Base-by-base conservation (phyloP, 2,329 filamentous ascomycete species). In the Aspergillus pseudoglaucus region DNA sequence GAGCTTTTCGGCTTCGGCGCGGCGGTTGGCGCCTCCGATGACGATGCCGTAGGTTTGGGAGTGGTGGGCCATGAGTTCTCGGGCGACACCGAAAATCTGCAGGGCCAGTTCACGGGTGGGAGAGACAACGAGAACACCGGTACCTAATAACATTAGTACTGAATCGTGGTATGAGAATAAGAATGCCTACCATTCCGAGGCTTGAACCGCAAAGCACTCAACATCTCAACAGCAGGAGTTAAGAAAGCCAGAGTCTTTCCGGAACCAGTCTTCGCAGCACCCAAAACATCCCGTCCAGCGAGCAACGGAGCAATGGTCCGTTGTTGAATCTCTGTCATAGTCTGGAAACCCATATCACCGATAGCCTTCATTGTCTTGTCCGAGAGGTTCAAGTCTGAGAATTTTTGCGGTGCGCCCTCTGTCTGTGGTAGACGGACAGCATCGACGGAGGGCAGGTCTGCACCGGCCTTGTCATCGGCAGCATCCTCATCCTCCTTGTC, bases 171-270 rank as follows among this genome's bases (percentile, higher is more conserved):
- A 8, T 49, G 25, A 33, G 14, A 25, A 10, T 14, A 43, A 35
- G 9, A 41, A 42, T 6, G 45, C 60, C 53, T 67, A 61, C 79
- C 91, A 68, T 96, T 96, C 63, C 91, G 79, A 17, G 90, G 91
- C 76, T 97, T 97, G 79, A 96, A 97, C 53, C 86, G 82, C 59
- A 98, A 78, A 14, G 90, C 84, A 64, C 84, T 84, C 51, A 98
- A 79, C 83, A 96, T 94, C 73, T 97, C 93, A 35, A 97, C 79
- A 2, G 90, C 90, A 15, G 93, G 93, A 49, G 97, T 90, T 52
- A 98, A 76, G 72, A 98, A 98, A 3, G 91, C 86, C 51, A 97
- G 72, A 1, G 93, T 98, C 76, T 98, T 98, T 65, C 93, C 93
- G 18, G 88, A 94, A 39, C 90, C 90, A 3, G 90, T 96, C 77